Conservation (phyloP, 305 asterid genomes). For the Fraxinus latifolia region DNA sequence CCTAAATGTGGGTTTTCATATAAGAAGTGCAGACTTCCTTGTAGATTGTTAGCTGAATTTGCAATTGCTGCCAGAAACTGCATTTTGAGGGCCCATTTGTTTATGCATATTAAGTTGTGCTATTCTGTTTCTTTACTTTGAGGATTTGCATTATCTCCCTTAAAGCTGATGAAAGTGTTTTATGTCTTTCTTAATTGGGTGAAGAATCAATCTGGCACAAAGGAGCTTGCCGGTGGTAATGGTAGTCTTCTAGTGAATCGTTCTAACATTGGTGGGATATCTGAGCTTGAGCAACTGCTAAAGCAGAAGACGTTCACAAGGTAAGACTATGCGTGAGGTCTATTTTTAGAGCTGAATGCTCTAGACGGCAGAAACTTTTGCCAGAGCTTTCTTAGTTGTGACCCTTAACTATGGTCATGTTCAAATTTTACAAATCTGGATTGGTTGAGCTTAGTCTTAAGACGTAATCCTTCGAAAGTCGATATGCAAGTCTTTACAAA, state of each 20-base stretch:
- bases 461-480: not conserved
- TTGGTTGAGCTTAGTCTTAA: not conserved
- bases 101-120: not conserved
- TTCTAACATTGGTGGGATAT: constrained; percentile 35
- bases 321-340: constrained; percentile 30
- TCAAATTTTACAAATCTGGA: not conserved
- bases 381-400: not conserved
- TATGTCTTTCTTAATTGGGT: constrained; percentile 24
- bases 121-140: constrained; percentile 8
- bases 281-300: constrained; percentile 72
- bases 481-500: not conserved
- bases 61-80: not conserved
- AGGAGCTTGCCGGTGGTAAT: constrained; percentile 32
- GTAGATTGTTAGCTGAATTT: constrained; percentile 4
- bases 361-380: not conserved
- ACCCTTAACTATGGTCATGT: not conserved
- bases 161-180: not conserved
- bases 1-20: not conserved
- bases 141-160: not conserved
- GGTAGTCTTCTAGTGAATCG: constrained; percentile 29
- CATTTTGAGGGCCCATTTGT: not conserved
- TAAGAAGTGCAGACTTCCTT: not conserved
- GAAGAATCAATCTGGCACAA: constrained; percentile 42
- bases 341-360: not conserved
- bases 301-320: constrained; percentile 71